phyloP scores from a whole-genome alignment of 2,329 filamentous ascomycete species.

The Didymella sp. region DNA sequence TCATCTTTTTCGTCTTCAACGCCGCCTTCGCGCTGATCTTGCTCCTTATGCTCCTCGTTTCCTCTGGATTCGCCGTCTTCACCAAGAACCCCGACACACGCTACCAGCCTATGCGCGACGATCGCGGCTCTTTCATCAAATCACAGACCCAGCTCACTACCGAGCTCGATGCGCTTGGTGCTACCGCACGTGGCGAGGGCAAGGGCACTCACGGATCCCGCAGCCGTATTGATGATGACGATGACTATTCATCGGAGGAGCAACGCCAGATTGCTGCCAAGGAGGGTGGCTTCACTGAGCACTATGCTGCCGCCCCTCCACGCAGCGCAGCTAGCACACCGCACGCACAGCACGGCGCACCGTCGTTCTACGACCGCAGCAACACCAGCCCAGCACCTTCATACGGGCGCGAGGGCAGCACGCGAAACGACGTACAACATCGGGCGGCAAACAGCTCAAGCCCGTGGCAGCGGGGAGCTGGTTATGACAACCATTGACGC shows the following conservation, averaged over 20 bases:
- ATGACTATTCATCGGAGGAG: constrained; percentile 64
- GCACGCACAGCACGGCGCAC: constrained; percentile 16
- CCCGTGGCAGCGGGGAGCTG: constrained; percentile 71
- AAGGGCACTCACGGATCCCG: constrained; percentile 54
- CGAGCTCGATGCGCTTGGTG: constrained; percentile 87
- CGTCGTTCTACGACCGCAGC: constrained; percentile 47
- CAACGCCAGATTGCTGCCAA: constrained; percentile 42
- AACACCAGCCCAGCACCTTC: constrained; percentile 40
- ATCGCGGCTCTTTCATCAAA: constrained; percentile 97
- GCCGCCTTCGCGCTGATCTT: constrained; percentile 82
- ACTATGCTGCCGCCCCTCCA: constrained; percentile 52
- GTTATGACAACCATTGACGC: constrained; percentile 67
- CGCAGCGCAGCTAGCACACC: constrained; percentile 55
- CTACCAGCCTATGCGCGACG: constrained; percentile 96
- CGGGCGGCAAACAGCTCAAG: constrained; percentile 62
- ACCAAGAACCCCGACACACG: constrained; percentile 94
- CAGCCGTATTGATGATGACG: constrained; percentile 74
- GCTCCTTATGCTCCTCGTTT: constrained; percentile 80
- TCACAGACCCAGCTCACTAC: constrained; percentile 87
- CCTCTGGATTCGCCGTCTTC: constrained; percentile 79
- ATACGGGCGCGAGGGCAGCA: constrained; percentile 15
- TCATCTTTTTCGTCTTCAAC: constrained; percentile 88
- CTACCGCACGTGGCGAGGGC: constrained; percentile 82
- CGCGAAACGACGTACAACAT: constrained; percentile 43
- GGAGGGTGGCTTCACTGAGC: constrained; percentile 51